These are phyloP conservation scores for Cadophora sp. DNA, from an alignment of 2,329 filamentous ascomycete genomes.

Conservation along the genomic window DNA sequence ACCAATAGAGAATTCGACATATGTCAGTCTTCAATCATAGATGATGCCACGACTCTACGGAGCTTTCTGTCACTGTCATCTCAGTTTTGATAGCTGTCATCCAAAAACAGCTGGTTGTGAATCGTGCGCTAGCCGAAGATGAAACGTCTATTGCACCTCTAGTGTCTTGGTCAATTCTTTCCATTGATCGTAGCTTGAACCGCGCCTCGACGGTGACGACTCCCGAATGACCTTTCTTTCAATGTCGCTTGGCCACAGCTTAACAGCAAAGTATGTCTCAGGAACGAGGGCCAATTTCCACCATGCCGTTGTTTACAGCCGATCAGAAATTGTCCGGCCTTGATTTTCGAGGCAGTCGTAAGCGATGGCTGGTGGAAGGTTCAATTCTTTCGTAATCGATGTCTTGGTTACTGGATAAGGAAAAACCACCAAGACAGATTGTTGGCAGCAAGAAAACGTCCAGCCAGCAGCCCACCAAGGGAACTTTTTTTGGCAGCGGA, in stretches of 20 bases:
- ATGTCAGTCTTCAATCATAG: neutral
- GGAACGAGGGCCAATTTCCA: constrained; percentile 3
- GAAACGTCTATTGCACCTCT: constrained; percentile 7
- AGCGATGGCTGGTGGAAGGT: neutral
- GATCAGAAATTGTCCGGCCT: neutral
- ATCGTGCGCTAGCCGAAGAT: neutral
- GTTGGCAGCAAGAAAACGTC: neutral
- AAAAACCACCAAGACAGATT: neutral
- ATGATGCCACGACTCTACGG: neutral
- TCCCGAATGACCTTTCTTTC: neutral
- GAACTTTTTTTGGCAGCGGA: neutral
- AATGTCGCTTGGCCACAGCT: neutral
- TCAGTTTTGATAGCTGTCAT: constrained; percentile 7
- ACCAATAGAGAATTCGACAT: neutral
- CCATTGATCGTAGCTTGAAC: neutral
- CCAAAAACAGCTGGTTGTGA: neutral
- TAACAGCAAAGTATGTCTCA: neutral
- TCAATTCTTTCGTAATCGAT: neutral
- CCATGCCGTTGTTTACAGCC: neutral
- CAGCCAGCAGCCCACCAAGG: neutral
- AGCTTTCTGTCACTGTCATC: constrained; percentile 5
- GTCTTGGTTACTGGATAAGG: neutral
- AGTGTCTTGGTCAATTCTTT: constrained; percentile 2
- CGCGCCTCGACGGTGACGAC: constrained; percentile 11
- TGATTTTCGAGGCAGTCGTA: neutral